Base-by-base conservation (phyloP, 2,329 filamentous ascomycete genomes). In the Pseudogymnoascus sp. region DNA sequence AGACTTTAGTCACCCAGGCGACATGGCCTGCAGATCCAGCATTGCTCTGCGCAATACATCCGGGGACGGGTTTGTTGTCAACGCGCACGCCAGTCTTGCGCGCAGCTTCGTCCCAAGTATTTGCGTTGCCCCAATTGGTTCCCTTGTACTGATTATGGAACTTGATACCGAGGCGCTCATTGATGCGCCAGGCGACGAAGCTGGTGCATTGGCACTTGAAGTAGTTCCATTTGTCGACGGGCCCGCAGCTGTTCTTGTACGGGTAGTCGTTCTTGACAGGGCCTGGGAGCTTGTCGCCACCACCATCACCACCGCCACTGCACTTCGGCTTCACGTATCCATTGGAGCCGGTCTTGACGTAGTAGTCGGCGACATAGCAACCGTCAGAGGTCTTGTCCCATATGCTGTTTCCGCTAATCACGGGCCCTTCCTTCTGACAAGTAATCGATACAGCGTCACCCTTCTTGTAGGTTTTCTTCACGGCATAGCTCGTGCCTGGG, bases 331-430 rank as follows among this genome's bases (percentile, higher is more conserved):
- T 61, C 15, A 61, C 59, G 8, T 38, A 38, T 10, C 59, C 59
- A 9, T 44, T 61, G 59, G 35, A 26, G 17, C 70, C 70, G 21
- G 70, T 71, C 50, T 69, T 69, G 21, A 71, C 69, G 35, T 71
- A 71, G 68, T 70, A 71, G 62, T 71, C 70, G 26, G 68, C 63
- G 17, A 71, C 70, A 23, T 71, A 71, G 66, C 70, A 71, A 57
- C 66, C 66, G 64, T 71, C 69, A 13, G 67, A 63, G 5, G 70
- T 71, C 62, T 71, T 70, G 64, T 70, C 69, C 70, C 70, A 71
- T 36, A 71, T 64, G 4, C 26, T 61, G 61, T 68, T 67, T 7
- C 67, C 68, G 15, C 62, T 64, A 47, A 71, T 26, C 4, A 35
- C 50, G 17, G 42, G 28, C 1, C 63, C 63, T 19, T 31, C 57